Evolutionary conservation across 1,139 yeast genomes (phyloP), one percentile per base, ranked within the genome.

Genomic region (Nadsonia starkeyi-henricii): DNA sequence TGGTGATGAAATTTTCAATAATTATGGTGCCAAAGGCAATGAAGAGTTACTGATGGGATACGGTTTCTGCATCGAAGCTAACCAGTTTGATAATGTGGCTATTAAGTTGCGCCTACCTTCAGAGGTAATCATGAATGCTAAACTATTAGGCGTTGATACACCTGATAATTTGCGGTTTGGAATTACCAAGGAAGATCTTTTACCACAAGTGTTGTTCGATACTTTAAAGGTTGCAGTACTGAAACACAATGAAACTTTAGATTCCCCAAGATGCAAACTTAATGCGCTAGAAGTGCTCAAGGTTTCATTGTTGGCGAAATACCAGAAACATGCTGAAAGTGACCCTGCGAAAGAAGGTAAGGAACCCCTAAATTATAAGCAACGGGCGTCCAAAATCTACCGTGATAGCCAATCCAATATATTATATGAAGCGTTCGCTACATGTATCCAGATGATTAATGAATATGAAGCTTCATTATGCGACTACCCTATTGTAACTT

Each of bases 1-100:
- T 8, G 79, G 77, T 0, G 58, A 60, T 3, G 82, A 85, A 58
- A 57, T 86, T 1, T 81, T 64, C 62, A 86, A 88, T 62, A 86
- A 85, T 62, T 88, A 89, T 62, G 97, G 97, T 1, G 76, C 79
- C 51, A 88, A 86, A 60, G 81, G 93, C 0, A 88, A 88, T 59
- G 86, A 83, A 58, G 95, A 85, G 56, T 68, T 81, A 21, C 54
- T 75, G 36, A 57, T 66, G 39, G 75, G 74, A 2, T 75, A 75
- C 57, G 96, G 96, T 0, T 86, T 86, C 64, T 77, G 80, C 21
- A 49, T 82, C 2, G 74, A 75, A 20, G 65, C 74, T 42, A 86
- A 85, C 58, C 62, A 67, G 1, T 75, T 76, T 45, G 96, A 88
- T 56, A 65, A 76, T 2, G 78, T 83, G 1, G 78, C 83, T 0